Evolutionary conservation across 768 basidiomycete species (phyloP).

Genomic region (Kwoniella botswanensis): DNA sequence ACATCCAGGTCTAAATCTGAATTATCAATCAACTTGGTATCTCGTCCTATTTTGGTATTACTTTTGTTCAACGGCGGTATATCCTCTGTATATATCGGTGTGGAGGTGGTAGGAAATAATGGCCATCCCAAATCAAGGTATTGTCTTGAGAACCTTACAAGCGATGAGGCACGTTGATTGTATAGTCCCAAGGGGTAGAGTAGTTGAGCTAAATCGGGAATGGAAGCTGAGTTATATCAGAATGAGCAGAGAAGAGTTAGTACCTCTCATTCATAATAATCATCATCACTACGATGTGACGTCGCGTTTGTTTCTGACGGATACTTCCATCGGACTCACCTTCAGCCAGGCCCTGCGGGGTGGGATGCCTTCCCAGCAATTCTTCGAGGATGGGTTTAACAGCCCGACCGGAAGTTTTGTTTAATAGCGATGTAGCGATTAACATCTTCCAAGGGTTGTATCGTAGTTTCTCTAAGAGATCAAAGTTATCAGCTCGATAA

Average conservation of each 20-base stretch:
- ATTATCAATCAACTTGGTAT: not conserved
- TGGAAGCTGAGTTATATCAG: constrained; percentile 58
- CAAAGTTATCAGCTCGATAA: not conserved
- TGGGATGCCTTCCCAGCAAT: constrained; percentile 67
- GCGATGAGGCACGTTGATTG: constrained; percentile 65
- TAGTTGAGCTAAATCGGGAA: constrained; percentile 61
- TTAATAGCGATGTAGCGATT: constrained; percentile 70
- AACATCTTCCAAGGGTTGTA: constrained; percentile 70
- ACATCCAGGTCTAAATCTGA: constrained; percentile 59
- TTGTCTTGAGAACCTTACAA: constrained; percentile 64
- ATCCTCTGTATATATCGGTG: not conserved
- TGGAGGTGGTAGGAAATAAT: not conserved
- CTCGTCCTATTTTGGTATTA: not conserved
- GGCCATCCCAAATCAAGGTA: constrained; percentile 60
- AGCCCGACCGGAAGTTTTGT: constrained; percentile 69
- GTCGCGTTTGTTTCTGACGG: not conserved
- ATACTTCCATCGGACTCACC: constrained; percentile 60
- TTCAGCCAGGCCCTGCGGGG: constrained; percentile 64
- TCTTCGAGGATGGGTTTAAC: constrained; percentile 72
- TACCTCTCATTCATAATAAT: not conserved
- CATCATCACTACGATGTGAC: not conserved
- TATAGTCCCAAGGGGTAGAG: constrained; percentile 69
- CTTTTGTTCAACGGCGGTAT: not conserved
- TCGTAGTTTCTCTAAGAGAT: constrained; percentile 40
- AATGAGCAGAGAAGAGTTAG: no score